Conservation (phyloP, 495 filamentous ascomycete species). For the Acidiella bohemica region DNA sequence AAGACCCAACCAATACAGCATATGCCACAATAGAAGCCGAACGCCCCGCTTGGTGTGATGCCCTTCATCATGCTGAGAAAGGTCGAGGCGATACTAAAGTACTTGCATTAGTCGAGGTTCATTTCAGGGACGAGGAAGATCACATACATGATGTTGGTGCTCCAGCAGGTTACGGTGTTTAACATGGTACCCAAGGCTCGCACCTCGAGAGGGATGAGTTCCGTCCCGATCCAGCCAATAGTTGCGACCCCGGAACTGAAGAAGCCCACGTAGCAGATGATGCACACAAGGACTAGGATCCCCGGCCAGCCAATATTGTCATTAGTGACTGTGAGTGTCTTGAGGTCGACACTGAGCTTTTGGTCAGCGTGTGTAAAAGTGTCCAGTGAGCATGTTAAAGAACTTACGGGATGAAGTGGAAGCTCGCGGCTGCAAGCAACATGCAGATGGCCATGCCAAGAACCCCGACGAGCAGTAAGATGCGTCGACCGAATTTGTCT, state of each 20-base stretch:
- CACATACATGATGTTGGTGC: slow-evolving; percentile 8
- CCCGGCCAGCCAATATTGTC: slow-evolving; percentile 8
- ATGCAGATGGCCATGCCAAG: slow-evolving; percentile 11
- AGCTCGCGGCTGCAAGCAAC: slow-evolving; percentile 6
- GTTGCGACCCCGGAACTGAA: slow-evolving; percentile 8
- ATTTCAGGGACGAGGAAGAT: no score
- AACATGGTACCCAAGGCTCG: slow-evolving; percentile 14
- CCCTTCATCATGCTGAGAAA: slow-evolving; percentile 14
- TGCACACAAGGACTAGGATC: slow-evolving; percentile 9
- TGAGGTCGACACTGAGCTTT: slow-evolving; percentile 2
- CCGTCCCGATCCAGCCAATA: slow-evolving; percentile 15
- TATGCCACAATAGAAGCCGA: slow-evolving; percentile 15
- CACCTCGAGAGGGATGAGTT: slow-evolving; percentile 12
- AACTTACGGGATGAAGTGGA: slow-evolving; percentile 11
- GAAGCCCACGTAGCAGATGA: slow-evolving; percentile 11
- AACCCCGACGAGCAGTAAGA: slow-evolving; percentile 1
- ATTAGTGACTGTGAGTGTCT: slow-evolving; percentile 4
- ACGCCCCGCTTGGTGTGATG: slow-evolving; percentile 11
- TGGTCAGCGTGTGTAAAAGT: no score
- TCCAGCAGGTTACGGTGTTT: slow-evolving; percentile 14
- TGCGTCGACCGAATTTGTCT: slow-evolving; percentile 9
- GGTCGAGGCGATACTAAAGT: slow-evolving; percentile 2
- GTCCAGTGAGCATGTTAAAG: no score
- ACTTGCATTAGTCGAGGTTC: no score
- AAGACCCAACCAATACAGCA: slow-evolving; percentile 17